phyloP scores from a whole-genome alignment of 2,329 filamentous ascomycete genomes.

The Stagonosporopsis cucurbitacearum region DNA sequence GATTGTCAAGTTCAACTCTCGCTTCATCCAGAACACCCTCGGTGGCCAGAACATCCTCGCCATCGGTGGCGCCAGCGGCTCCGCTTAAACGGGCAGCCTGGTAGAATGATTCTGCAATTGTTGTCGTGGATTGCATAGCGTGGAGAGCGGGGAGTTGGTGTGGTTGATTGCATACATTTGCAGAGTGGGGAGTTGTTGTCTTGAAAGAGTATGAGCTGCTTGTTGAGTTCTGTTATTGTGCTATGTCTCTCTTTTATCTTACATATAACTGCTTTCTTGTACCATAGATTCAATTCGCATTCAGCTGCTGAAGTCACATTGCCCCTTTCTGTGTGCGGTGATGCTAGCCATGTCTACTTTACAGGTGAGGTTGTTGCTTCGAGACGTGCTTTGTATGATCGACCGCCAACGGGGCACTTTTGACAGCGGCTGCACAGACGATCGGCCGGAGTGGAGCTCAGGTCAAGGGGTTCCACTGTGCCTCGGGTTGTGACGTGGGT shows the following conservation, averaged over 20 bases:
- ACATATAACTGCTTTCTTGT: no score
- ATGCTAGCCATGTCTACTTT: neutral
- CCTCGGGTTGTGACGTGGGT: neutral
- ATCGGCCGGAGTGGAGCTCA: no score
- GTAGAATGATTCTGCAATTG: neutral
- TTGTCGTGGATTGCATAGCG: neutral
- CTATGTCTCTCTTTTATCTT: no score
- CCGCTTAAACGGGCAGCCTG: neutral
- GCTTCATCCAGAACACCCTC: slow-evolving; percentile 60
- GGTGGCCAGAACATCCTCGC: slow-evolving; percentile 55
- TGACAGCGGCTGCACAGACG: neutral
- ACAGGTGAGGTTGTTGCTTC: neutral
- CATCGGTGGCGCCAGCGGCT: slow-evolving; percentile 24
- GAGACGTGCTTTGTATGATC: neutral
- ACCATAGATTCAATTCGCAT: neutral
- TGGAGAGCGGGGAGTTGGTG: neutral
- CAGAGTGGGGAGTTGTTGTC: no score
- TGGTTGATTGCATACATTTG: no score
- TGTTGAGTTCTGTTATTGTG: neutral
- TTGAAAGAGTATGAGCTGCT: neutral
- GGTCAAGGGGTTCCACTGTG: neutral
- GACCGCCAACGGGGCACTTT: neutral
- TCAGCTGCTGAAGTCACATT: neutral
- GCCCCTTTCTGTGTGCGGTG: neutral
- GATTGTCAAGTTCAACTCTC: slow-evolving; percentile 62